A percentile compares a stretch with the other conserved stretches of the same genome.
Conservation (phyloP, 495 filamentous ascomycete species). For the Rusavskia elegans region DNA sequence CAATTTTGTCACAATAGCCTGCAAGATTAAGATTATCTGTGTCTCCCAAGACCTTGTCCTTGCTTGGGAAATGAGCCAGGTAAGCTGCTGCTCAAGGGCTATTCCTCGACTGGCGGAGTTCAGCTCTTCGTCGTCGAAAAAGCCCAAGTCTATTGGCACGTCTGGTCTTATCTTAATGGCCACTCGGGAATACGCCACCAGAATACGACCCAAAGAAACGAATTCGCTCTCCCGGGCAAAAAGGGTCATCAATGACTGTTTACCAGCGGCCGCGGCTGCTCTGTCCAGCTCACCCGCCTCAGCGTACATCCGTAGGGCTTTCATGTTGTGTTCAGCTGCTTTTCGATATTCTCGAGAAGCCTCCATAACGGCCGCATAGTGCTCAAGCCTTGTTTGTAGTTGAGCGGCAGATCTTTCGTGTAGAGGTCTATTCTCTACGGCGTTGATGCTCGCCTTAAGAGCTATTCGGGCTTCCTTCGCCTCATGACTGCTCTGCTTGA, state of each 20-base stretch:
- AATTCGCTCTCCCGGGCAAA: slow-evolving; percentile 12
- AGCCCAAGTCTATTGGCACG: slow-evolving; percentile 1
- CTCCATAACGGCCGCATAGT: slow-evolving; percentile 30
- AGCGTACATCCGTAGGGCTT: slow-evolving; percentile 32
- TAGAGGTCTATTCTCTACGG: slow-evolving; percentile 24
- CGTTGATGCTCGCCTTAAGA: slow-evolving; percentile 32
- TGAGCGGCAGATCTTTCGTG: slow-evolving; percentile 30
- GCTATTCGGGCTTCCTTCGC: slow-evolving; percentile 23
- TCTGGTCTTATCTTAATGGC: slow-evolving; percentile 13
- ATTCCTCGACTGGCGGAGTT: slow-evolving; percentile 22
- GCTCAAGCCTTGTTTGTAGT: slow-evolving; percentile 37
- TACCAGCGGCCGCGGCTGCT: slow-evolving; percentile 15
- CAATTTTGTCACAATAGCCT: slow-evolving; percentile 20
- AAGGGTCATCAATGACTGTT: slow-evolving; percentile 10
- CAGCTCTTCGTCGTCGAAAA: slow-evolving; percentile 29
- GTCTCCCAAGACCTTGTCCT: too few relatives aligned
- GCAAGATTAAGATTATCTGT: not conserved
- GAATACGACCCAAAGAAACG: slow-evolving; percentile 26
- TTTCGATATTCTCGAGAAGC: slow-evolving; percentile 20
- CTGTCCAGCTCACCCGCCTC: slow-evolving; percentile 24
- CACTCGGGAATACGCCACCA: slow-evolving; percentile 30
- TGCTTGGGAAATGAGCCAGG: slow-evolving; percentile 1
- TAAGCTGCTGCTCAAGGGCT: slow-evolving; percentile 42
- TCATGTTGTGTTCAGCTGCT: slow-evolving; percentile 24
- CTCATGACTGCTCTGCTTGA: slow-evolving; percentile 25